Evolutionary conservation across 2,329 filamentous ascomycete genomes (phyloP).

Genomic region (Cryphonectria japonica): DNA sequence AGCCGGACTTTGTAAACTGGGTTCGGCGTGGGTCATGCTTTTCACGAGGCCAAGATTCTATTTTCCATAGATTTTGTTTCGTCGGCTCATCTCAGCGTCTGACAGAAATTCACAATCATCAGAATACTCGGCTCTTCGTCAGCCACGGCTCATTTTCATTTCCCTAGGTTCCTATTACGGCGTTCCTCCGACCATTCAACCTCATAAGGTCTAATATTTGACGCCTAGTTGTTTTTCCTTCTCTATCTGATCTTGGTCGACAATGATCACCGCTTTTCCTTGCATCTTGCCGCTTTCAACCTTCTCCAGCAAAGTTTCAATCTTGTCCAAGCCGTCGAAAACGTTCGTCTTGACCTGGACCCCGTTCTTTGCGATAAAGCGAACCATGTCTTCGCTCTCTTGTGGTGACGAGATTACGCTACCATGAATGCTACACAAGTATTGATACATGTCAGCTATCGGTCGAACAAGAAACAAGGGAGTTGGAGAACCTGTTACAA

Average conservation of each 20-base stretch:
- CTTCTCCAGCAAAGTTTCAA: slow-evolving; percentile 53
- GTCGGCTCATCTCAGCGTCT: too few species aligned
- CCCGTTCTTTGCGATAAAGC: slow-evolving; percentile 48
- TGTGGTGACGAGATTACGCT: slow-evolving; percentile 41
- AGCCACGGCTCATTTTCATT: too few species aligned
- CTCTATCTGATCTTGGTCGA: slow-evolving; percentile 48
- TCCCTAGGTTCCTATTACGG: neutral
- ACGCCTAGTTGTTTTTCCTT: slow-evolving; percentile 29
- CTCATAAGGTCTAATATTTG: slow-evolving; percentile 10
- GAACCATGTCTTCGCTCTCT: slow-evolving; percentile 52
- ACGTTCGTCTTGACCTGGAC: slow-evolving; percentile 54
- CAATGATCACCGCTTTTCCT: slow-evolving; percentile 58
- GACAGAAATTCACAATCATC: too few species aligned
- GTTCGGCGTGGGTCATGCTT: neutral
- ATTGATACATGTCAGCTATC: neutral
- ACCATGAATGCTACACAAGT: neutral
- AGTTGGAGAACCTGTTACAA: neutral
- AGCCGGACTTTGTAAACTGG: neutral
- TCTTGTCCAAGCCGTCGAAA: slow-evolving; percentile 56
- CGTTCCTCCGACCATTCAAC: neutral
- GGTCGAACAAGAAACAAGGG: neutral
- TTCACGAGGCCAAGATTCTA: too few species aligned
- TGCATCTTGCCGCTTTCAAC: slow-evolving; percentile 57
- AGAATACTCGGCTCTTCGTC: too few species aligned
- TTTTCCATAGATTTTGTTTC: neutral